Percentiles rank a stretch among this genome's conserved stretches.
These are phyloP conservation scores for Naganishia friedmannii DNA, from an alignment of 768 basidiomycete genomes.

Conservation along the genomic window DNA sequence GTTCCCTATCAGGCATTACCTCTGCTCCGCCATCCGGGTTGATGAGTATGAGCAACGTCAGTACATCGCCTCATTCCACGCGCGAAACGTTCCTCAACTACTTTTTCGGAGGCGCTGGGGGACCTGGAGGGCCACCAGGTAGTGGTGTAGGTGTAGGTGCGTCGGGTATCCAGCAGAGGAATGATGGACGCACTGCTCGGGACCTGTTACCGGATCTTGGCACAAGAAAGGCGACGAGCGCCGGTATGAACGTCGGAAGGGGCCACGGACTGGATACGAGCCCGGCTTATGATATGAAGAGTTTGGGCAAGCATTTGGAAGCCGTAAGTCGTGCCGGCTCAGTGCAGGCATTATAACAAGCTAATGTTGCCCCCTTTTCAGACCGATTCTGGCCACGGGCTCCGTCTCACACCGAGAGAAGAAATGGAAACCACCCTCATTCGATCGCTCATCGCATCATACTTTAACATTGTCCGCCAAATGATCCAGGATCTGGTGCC, in stretches of 20 bases:
- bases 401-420: slow-evolving; percentile 71
- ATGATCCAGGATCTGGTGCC: slow-evolving; percentile 95
- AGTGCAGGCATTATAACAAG: neutral
- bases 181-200: slow-evolving; percentile 20
- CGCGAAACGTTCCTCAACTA: slow-evolving; percentile 93
- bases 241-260: slow-evolving; percentile 17
- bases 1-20: slow-evolving; percentile 31
- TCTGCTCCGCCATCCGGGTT: slow-evolving; percentile 29
- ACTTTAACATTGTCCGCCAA: slow-evolving; percentile 93
- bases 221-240: slow-evolving; percentile 37
- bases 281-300: slow-evolving; percentile 97
- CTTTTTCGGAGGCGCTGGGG: slow-evolving; percentile 85
- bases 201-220: slow-evolving; percentile 50
- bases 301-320: slow-evolving; percentile 93
- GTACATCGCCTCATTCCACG: slow-evolving; percentile 56
- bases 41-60: slow-evolving; percentile 28
- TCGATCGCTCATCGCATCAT: slow-evolving; percentile 87
- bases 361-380: slow-evolving; percentile 31
- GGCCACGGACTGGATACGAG: slow-evolving; percentile 62
- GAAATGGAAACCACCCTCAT: slow-evolving; percentile 97
- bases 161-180: slow-evolving; percentile 27
- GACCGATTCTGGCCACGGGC: slow-evolving; percentile 61
- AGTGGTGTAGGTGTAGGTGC: slow-evolving; percentile 49
- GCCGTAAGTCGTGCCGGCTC: slow-evolving; percentile 64
- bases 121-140: slow-evolving; percentile 55